Percentiles rank a stretch among this genome's conserved stretches.
These are phyloP conservation scores for Rhizoclosmatium globosum DNA, from an alignment of 192 early-diverging fungal species.

Conservation along the genomic window DNA sequence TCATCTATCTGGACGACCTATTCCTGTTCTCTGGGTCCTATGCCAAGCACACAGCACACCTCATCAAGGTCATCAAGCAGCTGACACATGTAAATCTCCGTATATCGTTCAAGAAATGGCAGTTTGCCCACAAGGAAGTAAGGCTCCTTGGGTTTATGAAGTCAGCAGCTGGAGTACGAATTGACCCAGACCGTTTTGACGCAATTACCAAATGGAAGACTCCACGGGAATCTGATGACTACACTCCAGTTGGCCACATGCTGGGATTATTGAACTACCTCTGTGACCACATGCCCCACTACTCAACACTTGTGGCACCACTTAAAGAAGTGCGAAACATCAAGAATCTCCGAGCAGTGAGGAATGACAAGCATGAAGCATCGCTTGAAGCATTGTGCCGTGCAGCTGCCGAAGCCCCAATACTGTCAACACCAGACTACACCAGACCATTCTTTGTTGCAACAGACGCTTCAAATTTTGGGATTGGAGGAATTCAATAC, in stretches of 20 bases:
- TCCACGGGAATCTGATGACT: background rate
- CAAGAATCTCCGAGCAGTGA: background rate
- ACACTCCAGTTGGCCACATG: background rate
- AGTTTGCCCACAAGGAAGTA: background rate
- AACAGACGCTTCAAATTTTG: conserved; percentile 1
- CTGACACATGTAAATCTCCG: conserved; percentile 4
- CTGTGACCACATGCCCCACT: background rate
- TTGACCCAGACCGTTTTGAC: background rate
- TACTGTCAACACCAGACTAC: background rate
- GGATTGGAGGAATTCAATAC: conserved; percentile 1
- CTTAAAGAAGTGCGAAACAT: background rate
- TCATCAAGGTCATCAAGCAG: conserved; percentile 1
- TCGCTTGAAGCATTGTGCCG: background rate
- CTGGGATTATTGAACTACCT: conserved; percentile 10
- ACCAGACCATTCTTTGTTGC: background rate
- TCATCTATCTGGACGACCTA: conserved; percentile 5
- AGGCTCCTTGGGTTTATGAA: conserved; percentile 8
- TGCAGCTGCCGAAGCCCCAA: background rate
- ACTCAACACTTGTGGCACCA: background rate
- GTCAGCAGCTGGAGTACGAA: background rate
- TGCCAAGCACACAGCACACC: background rate
- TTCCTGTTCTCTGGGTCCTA: background rate
- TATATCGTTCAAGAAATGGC: background rate
- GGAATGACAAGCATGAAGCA: background rate
- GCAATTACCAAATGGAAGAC: conserved; percentile 10